Base-by-base conservation (phyloP, 2,329 filamentous ascomycete species). In the Cladophialophora psammophila region DNA sequence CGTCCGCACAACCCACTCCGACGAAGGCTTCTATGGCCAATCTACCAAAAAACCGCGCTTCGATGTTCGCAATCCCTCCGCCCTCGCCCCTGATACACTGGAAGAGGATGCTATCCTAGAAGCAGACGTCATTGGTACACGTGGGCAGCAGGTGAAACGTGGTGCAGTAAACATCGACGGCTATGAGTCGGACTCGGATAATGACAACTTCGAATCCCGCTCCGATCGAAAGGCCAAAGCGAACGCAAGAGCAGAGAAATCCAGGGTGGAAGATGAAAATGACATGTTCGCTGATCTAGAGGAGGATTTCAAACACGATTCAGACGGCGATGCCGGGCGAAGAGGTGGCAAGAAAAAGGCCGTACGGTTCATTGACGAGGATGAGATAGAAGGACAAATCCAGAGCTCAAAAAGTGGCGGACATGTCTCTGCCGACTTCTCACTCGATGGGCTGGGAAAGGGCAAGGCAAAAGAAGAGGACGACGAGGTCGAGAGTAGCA, bases 131-230 rank as follows among this genome's bases (percentile, higher is more conserved):
- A 97, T 98, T 71, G 93, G 94, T 15, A 86, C 86, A 60, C 85
- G 88, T 18, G 87, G 87, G 1, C 86, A 87, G 36, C 86, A 88
- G 48, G 92, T 93, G 0, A 97, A 97, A 78, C 92, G 95, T 69
- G 94, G 94, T 72, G 95, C 94, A 0, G 92, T 99, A 63, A 97
- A 98, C 75, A 88, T 99, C 48, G 95, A 98, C 75, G 95, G 95
- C 59, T 99, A 98, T 80, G 94, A 98, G 73, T 95, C 91, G 9
- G 95, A 99, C 79, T 88, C 86, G 65, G 96, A 94, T 60, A 94
- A 96, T 71, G 95, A 98, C 76, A 93, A 91, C 53, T 96, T 97
- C 78, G 87, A 95, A 72, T 86, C 86, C 36, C 87, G 91, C 60
- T 90, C 91, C 5, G 59, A 61, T 12, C 40, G 32, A 50, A 88